Conservation (phyloP, 331 rosid genomes). For the Rhamnella rubrinervis region DNA sequence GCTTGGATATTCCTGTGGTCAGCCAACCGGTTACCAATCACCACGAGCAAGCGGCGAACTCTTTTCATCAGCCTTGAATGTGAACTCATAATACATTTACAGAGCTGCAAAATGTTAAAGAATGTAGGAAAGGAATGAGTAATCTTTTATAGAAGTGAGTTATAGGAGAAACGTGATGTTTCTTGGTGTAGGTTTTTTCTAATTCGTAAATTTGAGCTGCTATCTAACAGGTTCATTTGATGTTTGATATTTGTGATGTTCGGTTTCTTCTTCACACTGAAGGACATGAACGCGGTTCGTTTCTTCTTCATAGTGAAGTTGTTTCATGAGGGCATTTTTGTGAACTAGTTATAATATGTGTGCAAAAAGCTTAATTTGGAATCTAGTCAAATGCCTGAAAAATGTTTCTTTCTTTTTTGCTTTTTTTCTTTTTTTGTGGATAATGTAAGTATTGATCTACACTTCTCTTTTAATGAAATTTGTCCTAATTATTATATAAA, state of each 20-base stretch:
- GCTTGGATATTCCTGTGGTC: constrained; percentile 88
- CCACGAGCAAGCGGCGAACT: constrained; percentile 69
- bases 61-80: constrained; percentile 72
- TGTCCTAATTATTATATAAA: too few relatives aligned
- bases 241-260: constrained; percentile 12
- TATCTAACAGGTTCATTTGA: constrained; percentile 6
- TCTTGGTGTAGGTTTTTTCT: constrained; percentile 23
- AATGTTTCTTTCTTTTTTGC: background rate
- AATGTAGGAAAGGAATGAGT: constrained; percentile 26
- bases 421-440: too few relatives aligned
- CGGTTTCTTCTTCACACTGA: constrained; percentile 14
- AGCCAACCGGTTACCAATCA: constrained; percentile 59
- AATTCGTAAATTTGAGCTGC: constrained; percentile 13
- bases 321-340: background rate
- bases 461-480: too few relatives aligned
- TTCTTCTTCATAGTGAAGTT: constrained; percentile 12
- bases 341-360: background rate
- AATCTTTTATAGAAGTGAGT: constrained; percentile 30
- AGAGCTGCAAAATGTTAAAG: constrained; percentile 27
- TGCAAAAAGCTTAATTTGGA: background rate
- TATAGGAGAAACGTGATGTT: constrained; percentile 43
- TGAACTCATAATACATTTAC: constrained; percentile 10
- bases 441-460: too few relatives aligned
- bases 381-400: background rate
- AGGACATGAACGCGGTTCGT: background rate